phyloP scores from a whole-genome alignment of 2,329 filamentous ascomycete species.

The Hawksworthiomyces lignivorus region DNA sequence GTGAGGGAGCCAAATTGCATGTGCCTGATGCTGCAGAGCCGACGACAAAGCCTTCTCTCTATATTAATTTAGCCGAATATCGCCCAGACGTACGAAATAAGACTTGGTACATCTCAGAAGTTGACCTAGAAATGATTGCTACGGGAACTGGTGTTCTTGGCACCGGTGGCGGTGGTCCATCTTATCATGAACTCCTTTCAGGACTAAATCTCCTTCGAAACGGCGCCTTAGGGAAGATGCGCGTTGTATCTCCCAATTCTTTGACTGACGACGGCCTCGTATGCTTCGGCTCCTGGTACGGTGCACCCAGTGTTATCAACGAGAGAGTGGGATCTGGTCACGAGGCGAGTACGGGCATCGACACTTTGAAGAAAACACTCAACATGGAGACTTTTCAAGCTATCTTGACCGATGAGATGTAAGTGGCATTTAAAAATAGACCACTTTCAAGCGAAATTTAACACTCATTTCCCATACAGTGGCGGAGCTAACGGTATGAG shows the following conservation, averaged over 20 bases:
- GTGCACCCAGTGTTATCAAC: constrained; percentile 33
- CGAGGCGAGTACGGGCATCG: constrained; percentile 29
- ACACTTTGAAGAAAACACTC: constrained; percentile 26
- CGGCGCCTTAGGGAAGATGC: constrained; percentile 35
- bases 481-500: constrained; percentile 27
- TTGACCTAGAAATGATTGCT: constrained; percentile 48
- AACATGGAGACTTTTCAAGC: constrained; percentile 25
- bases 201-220: constrained; percentile 41
- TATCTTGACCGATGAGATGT: constrained; percentile 31
- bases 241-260: constrained; percentile 42
- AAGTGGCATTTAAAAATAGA: constrained; percentile 13
- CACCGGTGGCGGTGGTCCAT: constrained; percentile 52
- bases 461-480: too few relatives aligned
- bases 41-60: constrained; percentile 13
- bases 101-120: constrained; percentile 51
- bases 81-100: constrained; percentile 40
- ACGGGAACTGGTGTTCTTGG: constrained; percentile 54
- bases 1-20: constrained; percentile 3
- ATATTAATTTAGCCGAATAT: constrained; percentile 31
- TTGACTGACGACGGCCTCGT: constrained; percentile 43
- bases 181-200: constrained; percentile 42
- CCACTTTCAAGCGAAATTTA: too few relatives aligned
- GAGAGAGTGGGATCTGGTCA: constrained; percentile 29
- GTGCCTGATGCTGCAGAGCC: constrained; percentile 8
- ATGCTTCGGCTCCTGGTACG: constrained; percentile 41